Evolutionary conservation across 805 yeast species (phyloP), one percentile per base, ranked within the genome.

Genomic region (Torulaspora franciscae): DNA sequence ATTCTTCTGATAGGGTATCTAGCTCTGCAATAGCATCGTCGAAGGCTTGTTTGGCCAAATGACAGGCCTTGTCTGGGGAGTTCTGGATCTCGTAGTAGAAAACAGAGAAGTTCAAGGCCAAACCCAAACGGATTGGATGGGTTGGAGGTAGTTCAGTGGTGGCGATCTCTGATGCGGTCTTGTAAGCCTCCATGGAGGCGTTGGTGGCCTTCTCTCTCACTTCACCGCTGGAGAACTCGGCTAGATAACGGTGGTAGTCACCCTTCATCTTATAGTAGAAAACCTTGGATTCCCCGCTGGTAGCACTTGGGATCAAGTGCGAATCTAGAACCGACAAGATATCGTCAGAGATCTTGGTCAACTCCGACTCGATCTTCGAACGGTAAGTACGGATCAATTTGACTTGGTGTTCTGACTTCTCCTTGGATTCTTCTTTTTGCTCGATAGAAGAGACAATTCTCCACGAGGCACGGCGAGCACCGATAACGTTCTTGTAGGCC

Each of bases 381-480:
- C 97, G 91, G 79, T 93, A 90, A 50, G 86, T 91, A 72, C 91
- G 85, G 69, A 91, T 90, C 67, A 90, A 80, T 51, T 79, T 64
- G 51, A 89, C 96, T 74, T 93, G 97, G 57, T 81, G 74, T 63
- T 86, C 95, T 8, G 67, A 61, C 44, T 88, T 87, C 66, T 95
- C 96, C 75, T 90, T 90, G 59, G 89, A 84, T 71, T 90, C 97
- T 74, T 91, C 98, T 75, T 89, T 90, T 74, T 91, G 97, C 73
- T 91, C 99, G 63, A 91, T 91, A 38, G 97, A 88, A 30, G 96
- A 89, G 43, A 93, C 96, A 65, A 93, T 89, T 80, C 99, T 85
- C 98, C 98, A 93, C 37, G 96, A 88, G 48, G 99, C 98, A 75
- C 99, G 90, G 65, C 98, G 89, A 48, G 98, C 96, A 66, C 99